Evolutionary conservation across 179 eudicot species (phyloP).

Genomic region (Beta corolliflora): DNA sequence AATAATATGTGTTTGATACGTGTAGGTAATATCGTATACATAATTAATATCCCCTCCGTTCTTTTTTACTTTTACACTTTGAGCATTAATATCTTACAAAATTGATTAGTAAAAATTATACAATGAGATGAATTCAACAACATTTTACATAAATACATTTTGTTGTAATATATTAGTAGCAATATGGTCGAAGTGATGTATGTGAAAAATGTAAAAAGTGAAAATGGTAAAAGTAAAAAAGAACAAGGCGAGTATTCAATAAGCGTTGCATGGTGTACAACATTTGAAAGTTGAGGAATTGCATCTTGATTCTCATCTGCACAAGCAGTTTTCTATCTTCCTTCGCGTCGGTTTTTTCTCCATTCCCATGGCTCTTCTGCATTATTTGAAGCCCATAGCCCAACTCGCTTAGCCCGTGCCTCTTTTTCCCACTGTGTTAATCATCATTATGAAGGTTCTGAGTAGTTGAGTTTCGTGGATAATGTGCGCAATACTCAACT

Average conservation of each 20-base stretch:
- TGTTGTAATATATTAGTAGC: too few species aligned
- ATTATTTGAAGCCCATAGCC: conserved; percentile 19
- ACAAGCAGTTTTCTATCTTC: conserved; percentile 25
- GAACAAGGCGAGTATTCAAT: neutral
- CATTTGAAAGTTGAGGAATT: neutral
- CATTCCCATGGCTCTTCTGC: conserved; percentile 20
- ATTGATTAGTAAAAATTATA: too few species aligned
- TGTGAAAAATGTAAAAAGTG: too few species aligned
- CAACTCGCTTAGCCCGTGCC: conserved; percentile 13
- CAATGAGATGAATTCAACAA: too few species aligned
- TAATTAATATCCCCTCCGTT: neutral
- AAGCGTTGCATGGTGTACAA: neutral
- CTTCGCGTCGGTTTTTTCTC: conserved; percentile 13
- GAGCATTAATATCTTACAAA: too few species aligned
- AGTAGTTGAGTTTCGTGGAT: neutral
- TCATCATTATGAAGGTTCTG: conserved; percentile 16
- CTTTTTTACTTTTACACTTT: too few species aligned
- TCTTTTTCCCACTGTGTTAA: conserved; percentile 65
- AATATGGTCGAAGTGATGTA: too few species aligned
- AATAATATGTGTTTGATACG: neutral
- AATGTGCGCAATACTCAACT: neutral
- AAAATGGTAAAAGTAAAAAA: too few species aligned
- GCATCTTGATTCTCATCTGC: conserved; percentile 6
- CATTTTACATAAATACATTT: too few species aligned
- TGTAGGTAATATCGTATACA: conserved; percentile 1